Evolutionary conservation across 352 stramenopile species (phyloP), one percentile per base, ranked within the genome.

Genomic region (Phytopythium chamaehyphon): DNA sequence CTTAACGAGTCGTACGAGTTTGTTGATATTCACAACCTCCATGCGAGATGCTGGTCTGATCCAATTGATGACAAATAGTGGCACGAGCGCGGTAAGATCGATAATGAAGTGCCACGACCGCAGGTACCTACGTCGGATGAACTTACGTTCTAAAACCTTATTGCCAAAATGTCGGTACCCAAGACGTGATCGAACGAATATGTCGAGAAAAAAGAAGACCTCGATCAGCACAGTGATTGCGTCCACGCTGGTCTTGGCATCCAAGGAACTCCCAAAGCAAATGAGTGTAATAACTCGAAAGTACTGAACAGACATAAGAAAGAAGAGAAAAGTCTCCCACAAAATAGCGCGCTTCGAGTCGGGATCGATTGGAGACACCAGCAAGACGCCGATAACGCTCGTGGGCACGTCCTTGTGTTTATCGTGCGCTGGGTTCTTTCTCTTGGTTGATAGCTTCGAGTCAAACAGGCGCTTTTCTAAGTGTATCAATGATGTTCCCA

Each of bases 111-210:
- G 53, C 43, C 31, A 64, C 1, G 76, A 85, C 4, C 37, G 24
- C 4, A 72, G 61, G 40, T 85, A 87, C 10, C 59, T 59, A 1
- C 51, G 67, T 18, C 52, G 62, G 15, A 78, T 78, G 14, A 66
- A 35, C 15, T 46, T 47, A 11, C 59, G 42, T 23, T 83, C 57
- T 66, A 83, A 76, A 47, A 85, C 57, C 38, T 87, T 87, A 52
- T 85, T 87, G 24, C 76, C 76, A 43, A 69, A 85, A 6, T 70
- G 59, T 43, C 72, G 78, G 51, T 68, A 83, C 0, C 76, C 73
- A 6, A 83, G 61, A 5, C 69, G 61, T 10, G 50, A 62, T 8
- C 69, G 62, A 10, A 87, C 49, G 35, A 76, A 66, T 8, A 87
- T 57, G 23, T 87, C 76, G 2, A 80, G 2, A 1, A 61, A 49